Evolutionary conservation across 2,329 filamentous ascomycete genomes (phyloP).

Genomic region (Chaetomium olivaceum): DNA sequence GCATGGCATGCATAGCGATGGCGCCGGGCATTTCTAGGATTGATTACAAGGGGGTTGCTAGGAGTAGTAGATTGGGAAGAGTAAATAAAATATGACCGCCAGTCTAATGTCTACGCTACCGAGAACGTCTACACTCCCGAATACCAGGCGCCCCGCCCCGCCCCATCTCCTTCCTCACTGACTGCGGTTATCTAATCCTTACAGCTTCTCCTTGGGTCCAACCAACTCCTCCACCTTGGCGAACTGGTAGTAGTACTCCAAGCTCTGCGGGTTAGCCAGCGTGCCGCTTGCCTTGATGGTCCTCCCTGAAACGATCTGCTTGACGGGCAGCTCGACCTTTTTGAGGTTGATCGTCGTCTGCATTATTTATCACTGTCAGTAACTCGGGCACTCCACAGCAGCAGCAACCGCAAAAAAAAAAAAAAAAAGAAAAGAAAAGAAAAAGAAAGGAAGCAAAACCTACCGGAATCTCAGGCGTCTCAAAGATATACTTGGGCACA

Average conservation of each 20-base stretch:
- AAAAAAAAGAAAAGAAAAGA: too few relatives aligned
- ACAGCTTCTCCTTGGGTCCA: conserved; percentile 32
- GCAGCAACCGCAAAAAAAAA: too few relatives aligned
- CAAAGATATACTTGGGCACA: conserved; percentile 76
- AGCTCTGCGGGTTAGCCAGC: conserved; percentile 70
- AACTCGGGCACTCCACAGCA: not conserved
- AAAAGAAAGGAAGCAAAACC: conserved; percentile 45
- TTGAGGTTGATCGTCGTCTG: conserved; percentile 81
- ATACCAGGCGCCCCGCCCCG: not conserved
- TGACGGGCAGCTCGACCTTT: conserved; percentile 82
- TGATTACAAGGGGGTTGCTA: not conserved
- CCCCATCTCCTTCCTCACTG: not conserved
- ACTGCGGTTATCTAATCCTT: not conserved
- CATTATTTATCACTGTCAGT: conserved; percentile 20
- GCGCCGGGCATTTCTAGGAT: conserved; percentile 23
- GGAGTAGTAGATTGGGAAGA: not conserved
- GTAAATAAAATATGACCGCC: not conserved
- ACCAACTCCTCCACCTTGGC: conserved; percentile 66
- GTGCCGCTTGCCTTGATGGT: conserved; percentile 75
- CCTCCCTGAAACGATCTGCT: conserved; percentile 78
- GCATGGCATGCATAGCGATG: conserved; percentile 30
- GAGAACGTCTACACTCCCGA: not conserved
- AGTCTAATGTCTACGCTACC: not conserved
- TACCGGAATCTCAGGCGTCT: conserved; percentile 79
- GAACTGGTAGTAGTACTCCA: conserved; percentile 80